Conservation (phyloP, 1,139 yeast species). For the Candida sanyaensis region DNA sequence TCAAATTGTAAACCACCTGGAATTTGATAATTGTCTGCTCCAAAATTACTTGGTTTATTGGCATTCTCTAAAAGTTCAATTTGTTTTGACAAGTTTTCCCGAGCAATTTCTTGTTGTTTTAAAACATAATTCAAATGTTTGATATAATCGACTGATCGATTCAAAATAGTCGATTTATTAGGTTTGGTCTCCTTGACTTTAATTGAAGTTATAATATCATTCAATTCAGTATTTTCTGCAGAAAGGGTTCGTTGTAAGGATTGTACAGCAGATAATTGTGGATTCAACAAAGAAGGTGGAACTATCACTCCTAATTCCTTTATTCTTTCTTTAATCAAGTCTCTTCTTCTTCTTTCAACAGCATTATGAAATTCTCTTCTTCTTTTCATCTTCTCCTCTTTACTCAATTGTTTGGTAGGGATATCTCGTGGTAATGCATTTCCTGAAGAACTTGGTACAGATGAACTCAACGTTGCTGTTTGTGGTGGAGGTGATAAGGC, state of each 20-base stretch:
- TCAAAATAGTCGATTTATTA: slow-evolving; percentile 67
- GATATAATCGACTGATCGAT: slow-evolving; percentile 70
- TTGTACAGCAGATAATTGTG: slow-evolving; percentile 49
- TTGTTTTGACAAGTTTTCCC: slow-evolving; percentile 6
- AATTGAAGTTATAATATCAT: slow-evolving; percentile 38
- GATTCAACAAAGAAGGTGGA: slow-evolving; percentile 67
- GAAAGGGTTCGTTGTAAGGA: slow-evolving; percentile 41
- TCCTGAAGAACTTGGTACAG: slow-evolving; percentile 12
- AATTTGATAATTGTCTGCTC: not conserved
- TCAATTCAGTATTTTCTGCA: slow-evolving; percentile 34
- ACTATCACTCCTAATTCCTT: slow-evolving; percentile 71
- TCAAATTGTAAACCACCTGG: not conserved
- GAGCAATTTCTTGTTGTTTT: slow-evolving; percentile 29
- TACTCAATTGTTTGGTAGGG: slow-evolving; percentile 52
- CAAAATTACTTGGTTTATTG: not conserved
- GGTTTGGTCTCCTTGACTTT: slow-evolving; percentile 69
- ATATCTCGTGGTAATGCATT: slow-evolving; percentile 11
- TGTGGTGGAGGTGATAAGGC: slow-evolving; percentile 30
- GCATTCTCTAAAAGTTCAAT: slow-evolving; percentile 12
- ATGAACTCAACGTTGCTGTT: slow-evolving; percentile 13
- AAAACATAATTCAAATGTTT: slow-evolving; percentile 51
- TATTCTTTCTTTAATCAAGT: slow-evolving; percentile 72
- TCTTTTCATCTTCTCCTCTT: slow-evolving; percentile 68
- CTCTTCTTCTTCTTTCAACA: slow-evolving; percentile 78
- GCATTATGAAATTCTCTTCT: slow-evolving; percentile 81